phyloP scores from a whole-genome alignment of 2,329 filamentous ascomycete genomes.

The Pseudopyrenochaeta lycopersici region DNA sequence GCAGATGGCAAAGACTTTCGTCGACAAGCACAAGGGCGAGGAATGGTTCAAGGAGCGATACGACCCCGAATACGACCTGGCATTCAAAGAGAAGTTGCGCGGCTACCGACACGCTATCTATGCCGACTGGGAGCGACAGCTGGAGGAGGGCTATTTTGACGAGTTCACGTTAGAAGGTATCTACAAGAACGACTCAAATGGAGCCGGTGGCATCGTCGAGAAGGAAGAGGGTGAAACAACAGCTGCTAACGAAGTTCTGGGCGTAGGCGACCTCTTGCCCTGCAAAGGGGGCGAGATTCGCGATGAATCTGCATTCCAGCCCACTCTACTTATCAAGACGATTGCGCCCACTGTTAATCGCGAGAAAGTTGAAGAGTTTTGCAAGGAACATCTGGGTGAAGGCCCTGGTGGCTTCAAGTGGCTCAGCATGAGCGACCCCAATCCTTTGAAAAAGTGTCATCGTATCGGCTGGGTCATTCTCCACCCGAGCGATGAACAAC shows the following conservation, averaged over 20 bases:
- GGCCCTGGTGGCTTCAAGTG: constrained; percentile 93
- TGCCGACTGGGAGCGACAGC: constrained; percentile 86
- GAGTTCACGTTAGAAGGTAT: constrained; percentile 94
- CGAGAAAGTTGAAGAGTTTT: constrained; percentile 91
- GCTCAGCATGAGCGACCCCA: constrained; percentile 94
- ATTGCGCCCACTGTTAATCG: constrained; percentile 96
- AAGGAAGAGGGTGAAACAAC: constrained; percentile 96
- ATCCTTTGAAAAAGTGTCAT: constrained; percentile 95
- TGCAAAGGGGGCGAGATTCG: constrained; percentile 84
- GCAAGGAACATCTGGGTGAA: constrained; percentile 91
- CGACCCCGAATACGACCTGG: constrained; percentile 80
- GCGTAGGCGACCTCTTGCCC: constrained; percentile 89
- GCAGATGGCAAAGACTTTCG: constrained; percentile 86
- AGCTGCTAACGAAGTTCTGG: constrained; percentile 88
- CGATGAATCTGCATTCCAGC: constrained; percentile 87
- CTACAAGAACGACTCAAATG: constrained; percentile 91
- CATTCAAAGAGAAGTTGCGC: constrained; percentile 77
- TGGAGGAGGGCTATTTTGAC: constrained; percentile 87
- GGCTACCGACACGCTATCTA: constrained; percentile 82
- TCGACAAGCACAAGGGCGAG: constrained; percentile 90
- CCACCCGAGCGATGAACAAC: constrained; percentile 76
- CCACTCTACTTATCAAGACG: constrained; percentile 96
- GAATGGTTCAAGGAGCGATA: constrained; percentile 99
- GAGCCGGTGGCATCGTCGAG: constrained; percentile 82
- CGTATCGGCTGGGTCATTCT: constrained; percentile 99